A percentile compares a stretch with the other conserved stretches of the same genome.
phyloP scores from a whole-genome alignment of 192 early-diverging fungal species.

The Coemansia sp. region DNA sequence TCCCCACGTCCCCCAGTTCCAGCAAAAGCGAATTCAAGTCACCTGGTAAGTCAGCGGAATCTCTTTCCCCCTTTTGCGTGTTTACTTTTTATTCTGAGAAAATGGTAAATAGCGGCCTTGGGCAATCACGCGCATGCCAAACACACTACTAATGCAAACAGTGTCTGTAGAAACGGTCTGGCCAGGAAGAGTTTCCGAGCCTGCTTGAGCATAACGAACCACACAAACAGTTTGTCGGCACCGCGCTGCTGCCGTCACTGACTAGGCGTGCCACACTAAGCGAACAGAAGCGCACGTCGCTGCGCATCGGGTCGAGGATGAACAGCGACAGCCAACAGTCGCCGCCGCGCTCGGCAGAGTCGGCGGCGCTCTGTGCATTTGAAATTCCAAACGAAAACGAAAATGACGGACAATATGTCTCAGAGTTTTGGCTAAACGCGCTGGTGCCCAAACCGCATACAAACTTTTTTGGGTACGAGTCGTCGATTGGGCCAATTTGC shows the following conservation, averaged over 20 bases:
- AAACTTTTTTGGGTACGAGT: slow-evolving; percentile 55
- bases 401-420: slow-evolving; percentile 49
- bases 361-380: slow-evolving; percentile 23
- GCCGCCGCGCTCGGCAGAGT: slow-evolving; percentile 17
- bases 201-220: slow-evolving; percentile 9
- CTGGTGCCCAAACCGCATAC: slow-evolving; percentile 55
- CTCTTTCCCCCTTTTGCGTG: neutral
- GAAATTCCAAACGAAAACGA: slow-evolving; percentile 54
- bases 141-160: neutral
- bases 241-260: slow-evolving; percentile 44
- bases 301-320: slow-evolving; percentile 36
- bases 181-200: slow-evolving; percentile 25
- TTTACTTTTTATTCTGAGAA: slow-evolving; percentile 2
- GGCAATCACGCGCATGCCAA: slow-evolving; percentile 5
- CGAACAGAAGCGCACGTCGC: slow-evolving; percentile 35
- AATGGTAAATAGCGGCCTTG: slow-evolving; percentile 6
- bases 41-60: neutral
- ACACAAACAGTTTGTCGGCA: slow-evolving; percentile 37
- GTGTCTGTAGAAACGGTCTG: neutral
- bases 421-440: slow-evolving; percentile 55
- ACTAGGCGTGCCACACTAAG: slow-evolving; percentile 44
- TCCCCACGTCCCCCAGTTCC: neutral
- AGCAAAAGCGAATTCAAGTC: slow-evolving; percentile 1
- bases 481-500: slow-evolving; percentile 49
- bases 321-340: slow-evolving; percentile 7